Evolutionary conservation across 2,329 filamentous ascomycete genomes (phyloP), one percentile per base, ranked within the genome.

Genomic region (Fusarium papillatum): DNA sequence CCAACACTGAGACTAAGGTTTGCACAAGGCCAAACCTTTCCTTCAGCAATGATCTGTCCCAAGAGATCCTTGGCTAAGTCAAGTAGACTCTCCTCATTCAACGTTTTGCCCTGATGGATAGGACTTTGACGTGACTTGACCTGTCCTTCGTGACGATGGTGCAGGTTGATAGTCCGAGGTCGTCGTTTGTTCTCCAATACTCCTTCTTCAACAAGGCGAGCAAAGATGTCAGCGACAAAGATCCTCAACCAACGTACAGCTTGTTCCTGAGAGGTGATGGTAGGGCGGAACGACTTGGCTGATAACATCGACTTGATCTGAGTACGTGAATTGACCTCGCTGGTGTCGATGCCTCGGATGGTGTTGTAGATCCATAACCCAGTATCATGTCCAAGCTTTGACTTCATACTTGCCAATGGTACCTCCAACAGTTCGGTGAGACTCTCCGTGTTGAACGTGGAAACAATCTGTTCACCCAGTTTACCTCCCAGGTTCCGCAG

Each of bases 261-360:
- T 82, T 98, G 95, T 26, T 97, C 95, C 22, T 91, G 86, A 3
- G 89, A 93, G 77, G 92, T 94, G 81, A 98, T 96, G 68, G 90
- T 92, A 0, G 97, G 97, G 31, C 95, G 90, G 80, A 99, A 99
- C 0, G 95, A 97, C 82, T 99, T 99, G 24, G 97, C 96, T 2
- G 95, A 98, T 17, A 98, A 88, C 96, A 99, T 98, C 19, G 94
- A 97, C 83, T 98, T 98, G 86, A 98, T 98, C 80, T 97, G 95
- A 2, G 95, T 98, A 64, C 96, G 90, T 34, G 95, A 91, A 80
- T 95, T 98, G 76, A 99, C 95, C 83, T 98, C 96, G 79, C 94
- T 97, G 62, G 88, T 87, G 82, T 99, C 97, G 72, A 96, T 91
- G 2, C 97, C 97, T 14, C 97, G 92, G 65, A 98, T 93, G 14